Conservation (phyloP, 352 stramenopile genomes). For the Pythium pyrilobum region DNA sequence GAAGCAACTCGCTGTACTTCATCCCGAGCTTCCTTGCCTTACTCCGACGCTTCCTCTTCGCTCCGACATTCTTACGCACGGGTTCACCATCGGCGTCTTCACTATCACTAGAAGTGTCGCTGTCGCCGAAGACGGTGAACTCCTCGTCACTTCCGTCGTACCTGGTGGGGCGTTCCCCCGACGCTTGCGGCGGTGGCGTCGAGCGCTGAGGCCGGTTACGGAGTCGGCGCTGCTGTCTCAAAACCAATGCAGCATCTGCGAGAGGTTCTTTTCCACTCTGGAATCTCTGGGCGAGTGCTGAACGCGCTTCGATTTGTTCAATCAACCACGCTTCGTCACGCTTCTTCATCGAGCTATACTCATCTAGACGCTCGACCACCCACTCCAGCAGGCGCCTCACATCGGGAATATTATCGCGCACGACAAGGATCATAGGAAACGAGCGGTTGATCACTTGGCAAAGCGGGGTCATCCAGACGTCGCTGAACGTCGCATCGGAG, state of each 20-base stretch:
- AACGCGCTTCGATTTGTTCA: slow-evolving; percentile 41
- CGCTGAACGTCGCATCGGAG: slow-evolving; percentile 64
- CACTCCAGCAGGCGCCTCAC: slow-evolving; percentile 64
- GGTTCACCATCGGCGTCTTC: background rate
- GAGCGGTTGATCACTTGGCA: slow-evolving; percentile 59
- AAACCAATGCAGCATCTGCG: background rate
- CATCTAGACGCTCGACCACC: slow-evolving; percentile 47
- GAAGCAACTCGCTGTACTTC: slow-evolving; percentile 11
- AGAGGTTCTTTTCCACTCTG: background rate
- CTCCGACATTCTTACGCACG: background rate
- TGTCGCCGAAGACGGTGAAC: background rate
- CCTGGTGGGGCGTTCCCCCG: background rate
- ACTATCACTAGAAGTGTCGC: background rate
- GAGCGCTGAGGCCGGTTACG: slow-evolving; percentile 1
- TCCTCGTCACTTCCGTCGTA: slow-evolving; percentile 12
- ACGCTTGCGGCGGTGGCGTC: background rate
- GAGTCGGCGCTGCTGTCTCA: background rate
- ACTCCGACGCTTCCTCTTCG: background rate
- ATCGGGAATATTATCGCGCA: slow-evolving; percentile 47
- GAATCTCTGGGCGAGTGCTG: slow-evolving; percentile 12
- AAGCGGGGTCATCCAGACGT: slow-evolving; percentile 70
- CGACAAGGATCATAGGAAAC: slow-evolving; percentile 57
- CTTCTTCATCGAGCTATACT: slow-evolving; percentile 25
- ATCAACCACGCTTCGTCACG: slow-evolving; percentile 55
- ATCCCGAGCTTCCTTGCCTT: background rate